Evolutionary conservation across 192 early-diverging fungal genomes (phyloP).

Genomic region (Coemansia sp.): DNA sequence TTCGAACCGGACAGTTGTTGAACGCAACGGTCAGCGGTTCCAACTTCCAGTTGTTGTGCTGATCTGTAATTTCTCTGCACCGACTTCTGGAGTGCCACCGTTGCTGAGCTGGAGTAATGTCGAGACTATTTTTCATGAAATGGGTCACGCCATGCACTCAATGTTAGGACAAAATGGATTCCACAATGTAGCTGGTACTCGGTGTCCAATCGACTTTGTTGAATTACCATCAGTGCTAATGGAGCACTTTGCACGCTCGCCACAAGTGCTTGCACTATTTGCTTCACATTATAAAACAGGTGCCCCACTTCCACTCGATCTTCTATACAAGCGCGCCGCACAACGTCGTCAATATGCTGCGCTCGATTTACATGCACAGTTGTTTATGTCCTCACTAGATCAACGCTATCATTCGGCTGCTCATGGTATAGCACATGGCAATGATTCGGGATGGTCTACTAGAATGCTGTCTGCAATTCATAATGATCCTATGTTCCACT

Average conservation of each 20-base stretch:
- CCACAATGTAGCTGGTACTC: conserved; percentile 95
- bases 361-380: conserved; percentile 82
- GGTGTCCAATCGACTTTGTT: conserved; percentile 94
- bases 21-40: conserved; percentile 53
- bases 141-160: conserved; percentile 99
- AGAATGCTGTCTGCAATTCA: conserved; percentile 63
- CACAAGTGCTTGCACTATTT: conserved; percentile 70
- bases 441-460: conserved; percentile 41
- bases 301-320: conserved; percentile 57
- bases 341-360: conserved; percentile 61
- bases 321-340: conserved; percentile 56
- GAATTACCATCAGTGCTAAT: conserved; percentile 96
- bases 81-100: conserved; percentile 54
- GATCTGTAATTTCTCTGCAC: conserved; percentile 68
- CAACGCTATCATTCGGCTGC: conserved; percentile 78
- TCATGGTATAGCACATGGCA: not conserved
- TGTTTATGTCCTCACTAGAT: conserved; percentile 89
- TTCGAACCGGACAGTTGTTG: conserved; percentile 41
- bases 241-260: conserved; percentile 84
- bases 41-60: conserved; percentile 74
- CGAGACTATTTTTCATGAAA: conserved; percentile 97
- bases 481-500: conserved; percentile 32
- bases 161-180: conserved; percentile 93
- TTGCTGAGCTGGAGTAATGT: conserved; percentile 79
- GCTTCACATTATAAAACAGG: conserved; percentile 74